Percentiles rank a stretch among this genome's conserved stretches.
phyloP scores from a whole-genome alignment of 129 eudicot genomes.

The Helichrysum umbraculigerum region DNA sequence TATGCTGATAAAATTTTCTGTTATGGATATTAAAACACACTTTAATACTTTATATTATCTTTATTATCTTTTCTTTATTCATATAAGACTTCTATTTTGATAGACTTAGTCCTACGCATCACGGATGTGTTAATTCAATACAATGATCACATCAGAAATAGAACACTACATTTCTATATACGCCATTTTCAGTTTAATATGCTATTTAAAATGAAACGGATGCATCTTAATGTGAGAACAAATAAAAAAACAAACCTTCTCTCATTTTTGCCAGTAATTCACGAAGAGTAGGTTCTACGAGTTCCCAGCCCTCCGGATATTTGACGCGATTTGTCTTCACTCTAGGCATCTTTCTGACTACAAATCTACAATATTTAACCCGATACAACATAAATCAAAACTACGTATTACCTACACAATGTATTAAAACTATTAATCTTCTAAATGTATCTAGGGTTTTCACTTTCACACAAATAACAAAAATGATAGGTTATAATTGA shows the following conservation, averaged over 20 bases:
- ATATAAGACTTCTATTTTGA: neutral
- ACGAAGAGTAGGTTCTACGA: slow-evolving; percentile 71
- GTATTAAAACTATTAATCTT: neutral
- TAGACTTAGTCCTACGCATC: neutral
- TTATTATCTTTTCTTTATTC: neutral
- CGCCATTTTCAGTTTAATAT: neutral
- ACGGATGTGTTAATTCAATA: neutral
- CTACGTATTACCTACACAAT: neutral
- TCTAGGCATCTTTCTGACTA: slow-evolving; percentile 56
- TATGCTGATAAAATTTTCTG: neutral
- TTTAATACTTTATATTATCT: neutral
- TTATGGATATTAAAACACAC: neutral
- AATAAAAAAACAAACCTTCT: slow-evolving; percentile 50
- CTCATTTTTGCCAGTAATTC: slow-evolving; percentile 78
- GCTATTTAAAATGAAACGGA: neutral
- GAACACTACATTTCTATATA: neutral
- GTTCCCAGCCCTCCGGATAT: slow-evolving; percentile 82
- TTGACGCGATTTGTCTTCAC: slow-evolving; percentile 79
- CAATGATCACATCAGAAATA: neutral
- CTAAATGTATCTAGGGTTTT: neutral
- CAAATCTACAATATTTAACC: neutral
- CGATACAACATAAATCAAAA: neutral
- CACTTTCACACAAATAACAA: neutral
- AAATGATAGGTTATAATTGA: neutral
- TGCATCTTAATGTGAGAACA: neutral